These are phyloP conservation scores for Nosema muscidifuracis DNA, from an alignment of 371 early-diverging fungal species.

Conservation along the genomic window DNA sequence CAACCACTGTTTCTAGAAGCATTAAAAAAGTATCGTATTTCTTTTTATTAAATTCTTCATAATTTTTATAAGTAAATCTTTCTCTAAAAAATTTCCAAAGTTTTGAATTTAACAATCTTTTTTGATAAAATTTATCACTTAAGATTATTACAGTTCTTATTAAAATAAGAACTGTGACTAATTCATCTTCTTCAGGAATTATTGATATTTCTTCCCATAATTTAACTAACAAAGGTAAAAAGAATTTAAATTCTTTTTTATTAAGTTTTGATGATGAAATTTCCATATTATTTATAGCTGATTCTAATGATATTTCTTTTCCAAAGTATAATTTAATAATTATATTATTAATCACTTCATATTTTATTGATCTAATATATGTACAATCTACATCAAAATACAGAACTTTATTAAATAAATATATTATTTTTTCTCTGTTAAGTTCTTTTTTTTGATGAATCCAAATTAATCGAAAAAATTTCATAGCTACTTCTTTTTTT, in stretches of 20 bases:
- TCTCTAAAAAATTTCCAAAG: neutral
- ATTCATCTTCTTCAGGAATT: conserved; percentile 16
- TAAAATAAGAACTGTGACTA: conserved; percentile 6
- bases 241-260: conserved; percentile 1
- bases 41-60: neutral
- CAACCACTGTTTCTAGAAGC: neutral
- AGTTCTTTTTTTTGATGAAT: too few relatives aligned
- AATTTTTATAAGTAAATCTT: neutral
- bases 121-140: conserved; percentile 19
- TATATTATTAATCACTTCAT: neutral
- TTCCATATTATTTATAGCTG: too few relatives aligned
- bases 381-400: neutral
- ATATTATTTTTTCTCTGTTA: neutral
- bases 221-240: neutral
- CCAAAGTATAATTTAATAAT: neutral
- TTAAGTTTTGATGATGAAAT: neutral
- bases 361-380: neutral
- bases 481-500: neutral
- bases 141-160: conserved; percentile 2
- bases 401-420: neutral
- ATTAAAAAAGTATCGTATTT: neutral
- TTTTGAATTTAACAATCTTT: conserved; percentile 10
- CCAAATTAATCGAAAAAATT: neutral
- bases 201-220: conserved; percentile 26
- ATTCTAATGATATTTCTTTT: too few relatives aligned